A percentile compares a stretch with the other conserved stretches of the same genome.
Conservation (phyloP, 257 asterid genomes). For the Solanum ossicruentum region DNA sequence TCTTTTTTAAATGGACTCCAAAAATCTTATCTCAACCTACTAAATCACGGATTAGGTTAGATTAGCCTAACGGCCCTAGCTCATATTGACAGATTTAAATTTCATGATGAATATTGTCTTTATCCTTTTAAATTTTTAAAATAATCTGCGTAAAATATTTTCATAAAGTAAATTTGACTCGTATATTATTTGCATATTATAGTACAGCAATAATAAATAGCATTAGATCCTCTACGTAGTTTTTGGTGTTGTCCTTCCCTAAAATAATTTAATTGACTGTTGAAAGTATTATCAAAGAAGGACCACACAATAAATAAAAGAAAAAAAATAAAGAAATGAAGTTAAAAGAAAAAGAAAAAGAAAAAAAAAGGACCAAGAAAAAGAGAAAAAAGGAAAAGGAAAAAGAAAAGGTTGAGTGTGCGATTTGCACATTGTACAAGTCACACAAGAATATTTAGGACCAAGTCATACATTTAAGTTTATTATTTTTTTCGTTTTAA, state of each 20-base stretch:
- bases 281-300: neutral
- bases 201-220: neutral
- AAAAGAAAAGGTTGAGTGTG: neutral
- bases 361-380: neutral
- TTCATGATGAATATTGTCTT: neutral
- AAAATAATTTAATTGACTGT: neutral
- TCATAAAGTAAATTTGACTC: neutral
- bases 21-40: too few species aligned
- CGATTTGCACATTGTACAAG: neutral
- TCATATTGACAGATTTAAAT: too few species aligned
- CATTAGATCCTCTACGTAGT: neutral
- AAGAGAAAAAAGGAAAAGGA: neutral
- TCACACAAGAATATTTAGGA: neutral
- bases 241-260: neutral
- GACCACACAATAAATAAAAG: neutral
- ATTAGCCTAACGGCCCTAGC: too few species aligned
- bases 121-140: neutral
- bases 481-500: neutral
- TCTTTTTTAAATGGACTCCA: too few species aligned
- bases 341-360: neutral
- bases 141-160: neutral
- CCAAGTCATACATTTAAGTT: neutral
- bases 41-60: too few species aligned
- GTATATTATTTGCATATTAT: neutral
- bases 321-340: neutral